A percentile compares a stretch with the other conserved stretches of the same genome.
phyloP scores from a whole-genome alignment of 2,329 filamentous ascomycete species.

The Orbilia ellipsospora region DNA sequence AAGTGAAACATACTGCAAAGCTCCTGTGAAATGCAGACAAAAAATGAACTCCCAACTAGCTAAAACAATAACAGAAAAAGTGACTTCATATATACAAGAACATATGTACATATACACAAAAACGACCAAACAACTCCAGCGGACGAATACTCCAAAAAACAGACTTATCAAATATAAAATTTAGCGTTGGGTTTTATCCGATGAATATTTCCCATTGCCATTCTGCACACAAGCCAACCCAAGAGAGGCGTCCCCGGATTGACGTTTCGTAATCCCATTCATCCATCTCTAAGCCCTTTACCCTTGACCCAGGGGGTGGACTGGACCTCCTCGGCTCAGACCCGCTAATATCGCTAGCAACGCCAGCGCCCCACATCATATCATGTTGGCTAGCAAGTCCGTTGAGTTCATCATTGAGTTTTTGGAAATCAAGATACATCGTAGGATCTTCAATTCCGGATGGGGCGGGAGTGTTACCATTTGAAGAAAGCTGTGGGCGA shows the following conservation, averaged over 20 bases:
- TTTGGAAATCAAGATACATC: conserved; percentile 54
- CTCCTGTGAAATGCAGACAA: not conserved
- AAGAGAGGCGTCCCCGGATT: conserved; percentile 51
- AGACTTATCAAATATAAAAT: too few relatives aligned
- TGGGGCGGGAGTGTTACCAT: conserved; percentile 45
- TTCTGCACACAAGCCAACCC: conserved; percentile 50
- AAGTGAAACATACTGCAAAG: conserved; percentile 20
- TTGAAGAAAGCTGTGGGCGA: conserved; percentile 56
- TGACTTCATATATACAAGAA: conserved; percentile 14
- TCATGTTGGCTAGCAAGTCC: conserved; percentile 35
- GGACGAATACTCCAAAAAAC: too few relatives aligned
- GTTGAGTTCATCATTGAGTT: conserved; percentile 44
- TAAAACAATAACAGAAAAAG: conserved; percentile 22
- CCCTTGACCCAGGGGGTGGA: conserved; percentile 38
- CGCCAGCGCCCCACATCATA: conserved; percentile 47
- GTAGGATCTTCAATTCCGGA: conserved; percentile 48
- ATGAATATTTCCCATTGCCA: conserved; percentile 55
- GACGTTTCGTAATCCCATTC: conserved; percentile 54
- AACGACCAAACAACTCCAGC: too few relatives aligned
- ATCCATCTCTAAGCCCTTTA: conserved; percentile 51
- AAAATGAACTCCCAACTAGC: not conserved
- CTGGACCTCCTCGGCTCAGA: conserved; percentile 39
- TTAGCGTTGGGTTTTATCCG: conserved; percentile 18
- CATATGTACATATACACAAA: too few relatives aligned
- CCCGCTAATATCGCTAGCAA: conserved; percentile 4